Base-by-base conservation (phyloP, 2,329 filamentous ascomycete genomes). In the Cyphellophora attinorum region DNA sequence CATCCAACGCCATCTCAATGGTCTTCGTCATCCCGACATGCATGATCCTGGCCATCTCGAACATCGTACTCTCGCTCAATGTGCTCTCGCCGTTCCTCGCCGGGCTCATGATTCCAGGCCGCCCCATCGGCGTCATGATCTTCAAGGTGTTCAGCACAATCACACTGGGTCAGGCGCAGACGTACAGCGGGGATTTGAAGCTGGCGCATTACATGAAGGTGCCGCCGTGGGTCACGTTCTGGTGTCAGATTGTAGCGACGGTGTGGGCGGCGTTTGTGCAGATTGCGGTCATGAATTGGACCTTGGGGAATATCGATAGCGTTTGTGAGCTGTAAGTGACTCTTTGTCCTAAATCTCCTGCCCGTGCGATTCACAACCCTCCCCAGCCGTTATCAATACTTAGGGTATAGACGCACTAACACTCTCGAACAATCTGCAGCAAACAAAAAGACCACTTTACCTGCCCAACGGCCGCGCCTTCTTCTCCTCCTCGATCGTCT, bases 1-100 rank as follows among this genome's bases (percentile, higher is more conserved):
- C 85, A 5, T 68, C 79, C 3, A 67, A 85, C 3, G 58, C 68
- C 33, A 76, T 85, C 38, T 72, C 79, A 0, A 71, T 74, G 37
- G 56, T 67, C 6, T 84, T 81, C 52, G 64, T 67, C 44, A 61
- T 68, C 41, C 61, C 67, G 34, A 65, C 59, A 2, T 76, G 76
- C 23, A 64, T 67, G 44, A 61, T 68, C 42, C 60, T 67, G 34
- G 65, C 59, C 2, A 41, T 65, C n/a, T 64, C 65, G 11, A 68
- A 68, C 34, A 62, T 68, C 32, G 14, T 27, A 13, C 23, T 27
- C 11, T 27, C 23, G 23, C 46, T 69, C 8, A 68, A 67, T 37
- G 51, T 68, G 5, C 50, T 69, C 16, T 60, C 62, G 6, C 64
- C 67, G 42, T 66, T 69, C 32, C 62, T 68, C 32, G 64, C 61